phyloP scores from a whole-genome alignment of 106 monocot genomes.

The Phalaenopsis aphrodite region DNA sequence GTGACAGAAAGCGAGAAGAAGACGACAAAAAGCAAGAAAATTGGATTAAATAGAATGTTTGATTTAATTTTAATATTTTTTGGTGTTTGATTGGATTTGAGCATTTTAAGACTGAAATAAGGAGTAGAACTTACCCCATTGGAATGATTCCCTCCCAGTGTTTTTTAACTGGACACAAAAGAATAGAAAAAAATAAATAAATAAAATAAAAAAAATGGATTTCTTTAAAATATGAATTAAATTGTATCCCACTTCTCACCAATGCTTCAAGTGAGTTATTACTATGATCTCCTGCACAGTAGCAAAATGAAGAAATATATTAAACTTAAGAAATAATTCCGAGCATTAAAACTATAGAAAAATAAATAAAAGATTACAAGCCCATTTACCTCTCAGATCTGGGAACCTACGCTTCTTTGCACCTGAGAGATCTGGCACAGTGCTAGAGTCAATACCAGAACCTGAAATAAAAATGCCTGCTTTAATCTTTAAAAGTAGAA shows the following conservation, averaged over 20 bases:
- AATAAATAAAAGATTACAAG: neutral
- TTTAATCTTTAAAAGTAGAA: neutral
- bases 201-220: neutral
- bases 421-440: conserved; percentile 20
- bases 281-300: conserved; percentile 57
- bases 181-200: neutral
- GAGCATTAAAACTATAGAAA: neutral
- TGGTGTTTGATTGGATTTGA: neutral
- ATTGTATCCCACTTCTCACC: conserved; percentile 21
- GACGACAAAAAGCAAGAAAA: too few relatives aligned
- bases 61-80: too few relatives aligned
- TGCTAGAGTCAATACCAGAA: conserved; percentile 23
- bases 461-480: neutral
- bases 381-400: conserved; percentile 36
- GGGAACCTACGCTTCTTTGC: conserved; percentile 45
- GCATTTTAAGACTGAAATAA: neutral
- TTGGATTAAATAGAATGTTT: too few relatives aligned
- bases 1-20: too few relatives aligned
- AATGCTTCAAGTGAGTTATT: conserved; percentile 66
- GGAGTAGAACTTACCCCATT: conserved; percentile 56
- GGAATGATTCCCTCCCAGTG: conserved; percentile 65
- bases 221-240: neutral
- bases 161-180: conserved; percentile 49
- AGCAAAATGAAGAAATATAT: neutral
- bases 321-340: neutral